Base-by-base conservation (phyloP, 495 filamentous ascomycete species). In the Penicillium antarcticum region DNA sequence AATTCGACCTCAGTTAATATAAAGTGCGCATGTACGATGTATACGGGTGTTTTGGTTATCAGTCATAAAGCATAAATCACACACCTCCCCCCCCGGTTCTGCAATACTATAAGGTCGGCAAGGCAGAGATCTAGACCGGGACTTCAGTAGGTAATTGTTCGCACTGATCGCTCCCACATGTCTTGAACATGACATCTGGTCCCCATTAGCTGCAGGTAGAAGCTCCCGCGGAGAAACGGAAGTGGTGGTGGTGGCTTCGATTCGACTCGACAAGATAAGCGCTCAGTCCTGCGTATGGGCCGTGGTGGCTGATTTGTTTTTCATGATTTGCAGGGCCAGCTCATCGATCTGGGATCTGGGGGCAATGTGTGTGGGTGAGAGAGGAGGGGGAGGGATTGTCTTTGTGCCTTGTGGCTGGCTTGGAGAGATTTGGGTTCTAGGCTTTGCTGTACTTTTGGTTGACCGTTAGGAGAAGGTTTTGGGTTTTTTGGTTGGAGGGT, bases 91-190 rank as follows among this genome's bases (percentile, higher is more conserved):
- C 7, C 7, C 26, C 2, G 21, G 5, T 29, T 29, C 29, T n/a
- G 29, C 6, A 11, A 6, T 19, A 24, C 23, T 19, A 24, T 31
- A 29, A 8, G 26, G 26, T 29, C 26, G 26, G 26, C 8, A 29
- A 29, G 26, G 26, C 26, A 46, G 23, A n/a, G 48, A 44, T 36
- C 45, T 24, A 47, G 42, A 14, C 35, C 23, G 5, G 24, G 26
- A 29, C 26, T 29, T 29, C 26, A 29, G 7, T 29, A 29, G 7
- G 6, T 29, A 29, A 29, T 29, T 7, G 26, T 24, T 38, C 53
- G 62, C 62, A 55, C 49, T 57, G 59, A 23, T 60, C 62, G 62
- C 62, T 55, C 51, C 14, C 59, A 65, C 62, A 60, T 55, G 62
- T 39, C 35, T 42, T 39, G 31, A 35, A 33, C 46, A 61, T 65